These are phyloP conservation scores for Biscogniauxia sp. DNA, from an alignment of 2,329 filamentous ascomycete genomes.

Conservation along the genomic window DNA sequence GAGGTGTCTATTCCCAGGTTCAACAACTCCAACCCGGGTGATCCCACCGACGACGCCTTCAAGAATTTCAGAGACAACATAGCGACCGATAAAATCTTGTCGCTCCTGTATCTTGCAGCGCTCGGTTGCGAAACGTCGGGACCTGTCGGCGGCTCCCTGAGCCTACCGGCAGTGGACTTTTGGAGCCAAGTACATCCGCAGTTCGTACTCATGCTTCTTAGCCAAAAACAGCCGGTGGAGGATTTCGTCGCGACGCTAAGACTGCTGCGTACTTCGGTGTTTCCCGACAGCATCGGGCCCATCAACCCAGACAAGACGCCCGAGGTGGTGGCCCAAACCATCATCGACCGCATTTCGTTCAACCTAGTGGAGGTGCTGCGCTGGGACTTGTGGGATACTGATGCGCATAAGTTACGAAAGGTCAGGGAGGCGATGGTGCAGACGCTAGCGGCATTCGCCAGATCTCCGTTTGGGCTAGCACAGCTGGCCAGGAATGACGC, in stretches of 20 bases:
- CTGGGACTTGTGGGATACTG: constrained; percentile 40
- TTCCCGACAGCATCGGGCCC: constrained; percentile 64
- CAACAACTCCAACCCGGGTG: constrained; percentile 44
- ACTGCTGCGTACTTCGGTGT: constrained; percentile 64
- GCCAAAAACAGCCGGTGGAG: constrained; percentile 60
- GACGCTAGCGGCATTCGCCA: constrained; percentile 59
- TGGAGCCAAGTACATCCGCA: constrained; percentile 68
- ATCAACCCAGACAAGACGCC: constrained; percentile 48
- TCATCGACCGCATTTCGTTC: constrained; percentile 63
- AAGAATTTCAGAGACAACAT: constrained; percentile 53
- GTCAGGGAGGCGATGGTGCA: constrained; percentile 48
- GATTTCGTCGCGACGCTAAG: constrained; percentile 65
- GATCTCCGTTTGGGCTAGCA: constrained; percentile 59
- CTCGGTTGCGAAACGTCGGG: constrained; percentile 53
- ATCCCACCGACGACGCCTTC: constrained; percentile 42
- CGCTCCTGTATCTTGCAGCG: constrained; percentile 62
- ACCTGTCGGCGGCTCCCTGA: constrained; percentile 19
- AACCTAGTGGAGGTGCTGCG: constrained; percentile 58
- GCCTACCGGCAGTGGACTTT: constrained; percentile 46
- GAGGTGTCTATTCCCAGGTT: constrained; percentile 58
- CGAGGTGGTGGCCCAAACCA: constrained; percentile 40
- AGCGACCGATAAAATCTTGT: constrained; percentile 61
- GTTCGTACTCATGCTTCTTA: constrained; percentile 65
- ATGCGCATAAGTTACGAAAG: constrained; percentile 38
- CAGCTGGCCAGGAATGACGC: constrained; percentile 67